Evolutionary conservation across 2,329 filamentous ascomycete species (phyloP), one percentile per base, ranked within the genome.

Genomic region (Fusarium scirpi): DNA sequence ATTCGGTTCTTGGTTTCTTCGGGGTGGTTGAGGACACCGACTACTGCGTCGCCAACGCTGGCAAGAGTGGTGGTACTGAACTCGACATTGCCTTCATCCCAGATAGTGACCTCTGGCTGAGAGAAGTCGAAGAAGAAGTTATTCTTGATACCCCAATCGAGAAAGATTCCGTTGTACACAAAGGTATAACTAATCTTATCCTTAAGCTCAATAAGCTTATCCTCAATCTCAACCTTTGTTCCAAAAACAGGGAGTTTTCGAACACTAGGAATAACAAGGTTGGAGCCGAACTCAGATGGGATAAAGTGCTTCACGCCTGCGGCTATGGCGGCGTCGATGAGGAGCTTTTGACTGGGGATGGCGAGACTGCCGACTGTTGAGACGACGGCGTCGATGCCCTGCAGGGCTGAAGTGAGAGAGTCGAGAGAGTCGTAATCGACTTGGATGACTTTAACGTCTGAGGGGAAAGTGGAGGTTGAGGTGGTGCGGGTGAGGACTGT

Each of bases 271-370:
- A 76, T 58, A 20, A 55, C 38, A 12, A 79, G 60, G 79, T 83
- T 76, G 45, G 75, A 72, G 34, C 82, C 82, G 51, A 85, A 91
- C 64, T 91, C 89, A 4, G 86, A 86, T 4, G 89, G 88, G 32
- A 91, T 78, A 79, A 90, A 89, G 15, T 88, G 84, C 74, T 88
- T 83, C 1, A 91, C 87, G 8, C 89, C 88, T 6, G 88, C 87
- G 6, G 83, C 83, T 29, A 88, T 80, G 32, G 88, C 85, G 1
- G 89, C 90, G 32, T 90, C 85, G 46, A 91, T 82, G 47, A 91
- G 79, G 13, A 83, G 75, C 11, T 55, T 40, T 56, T 80, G 79
- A 9, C 59, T 60, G 24, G 79, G 79, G 43, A 88, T 78, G 2
- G 83, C 79, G 3, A 81, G 80, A 22, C 75, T 73, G 13, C 67